Percentiles rank a stretch among this genome's conserved stretches.
These are phyloP conservation scores for Yueomyces sinensis DNA, from an alignment of 805 yeast species.

Conservation along the genomic window DNA sequence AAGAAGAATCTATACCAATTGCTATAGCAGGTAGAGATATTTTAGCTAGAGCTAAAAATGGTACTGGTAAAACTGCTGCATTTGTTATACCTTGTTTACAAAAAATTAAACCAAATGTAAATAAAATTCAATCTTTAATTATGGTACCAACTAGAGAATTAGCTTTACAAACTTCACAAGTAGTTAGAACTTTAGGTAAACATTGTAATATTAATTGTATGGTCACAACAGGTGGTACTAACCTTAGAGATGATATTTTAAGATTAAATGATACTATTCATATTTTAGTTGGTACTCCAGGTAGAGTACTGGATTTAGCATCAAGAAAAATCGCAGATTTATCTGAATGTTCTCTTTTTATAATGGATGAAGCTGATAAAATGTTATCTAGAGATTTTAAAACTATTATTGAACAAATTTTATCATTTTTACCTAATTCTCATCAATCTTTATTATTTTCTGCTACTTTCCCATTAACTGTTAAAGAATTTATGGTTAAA, in stretches of 20 bases:
- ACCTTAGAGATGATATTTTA: conserved; percentile 83
- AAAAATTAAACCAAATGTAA: conserved; percentile 68
- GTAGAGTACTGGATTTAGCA: conserved; percentile 91
- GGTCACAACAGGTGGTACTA: conserved; percentile 98
- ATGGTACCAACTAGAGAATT: conserved; percentile 96
- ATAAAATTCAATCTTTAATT: conserved; percentile 82
- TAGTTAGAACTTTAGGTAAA: conserved; percentile 88
- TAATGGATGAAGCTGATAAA: conserved; percentile 99
- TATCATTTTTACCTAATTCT: conserved; percentile 63
- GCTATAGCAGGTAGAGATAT: conserved; percentile 93
- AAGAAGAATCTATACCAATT: conserved; percentile 92
- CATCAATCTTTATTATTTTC: conserved; percentile 81
- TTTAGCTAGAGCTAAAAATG: conserved; percentile 94
- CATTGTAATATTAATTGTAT: conserved; percentile 86
- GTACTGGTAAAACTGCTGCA: conserved; percentile 98
- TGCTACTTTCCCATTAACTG: conserved; percentile 94
- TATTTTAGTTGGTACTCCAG: conserved; percentile 93
- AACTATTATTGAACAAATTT: conserved; percentile 72
- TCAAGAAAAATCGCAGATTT: conserved; percentile 78
- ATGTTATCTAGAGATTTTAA: conserved; percentile 87
- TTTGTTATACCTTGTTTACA: conserved; percentile 90
- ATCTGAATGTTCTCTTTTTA: conserved; percentile 71
- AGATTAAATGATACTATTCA: conserved; percentile 91
- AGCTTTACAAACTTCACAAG: conserved; percentile 95
- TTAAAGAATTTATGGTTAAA: conserved; percentile 81